Base-by-base conservation (phyloP, 257 asterid species). In the Solanum etuberosum region DNA sequence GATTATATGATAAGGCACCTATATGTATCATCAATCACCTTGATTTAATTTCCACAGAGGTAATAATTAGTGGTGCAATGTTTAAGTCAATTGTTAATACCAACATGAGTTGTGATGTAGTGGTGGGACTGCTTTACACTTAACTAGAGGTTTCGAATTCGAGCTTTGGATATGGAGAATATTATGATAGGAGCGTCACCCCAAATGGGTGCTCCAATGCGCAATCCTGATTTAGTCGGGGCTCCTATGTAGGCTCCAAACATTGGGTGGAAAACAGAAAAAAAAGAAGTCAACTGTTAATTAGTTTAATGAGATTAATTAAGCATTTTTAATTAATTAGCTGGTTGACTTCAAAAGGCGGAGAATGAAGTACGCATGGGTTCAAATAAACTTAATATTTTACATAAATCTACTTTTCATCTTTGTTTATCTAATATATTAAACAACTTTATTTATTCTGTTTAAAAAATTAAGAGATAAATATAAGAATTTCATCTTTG, bases 121-220 rank as follows among this genome's bases (percentile, higher is more conserved):
- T 38, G 9, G 8, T 1, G 10, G 7, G 3, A 7, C 9, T 5
- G 23, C 1, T 51, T 51, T 51, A 51, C 9, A 6, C 2, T 51
- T 16, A 51, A 51, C 16, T 1, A 51, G 23, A 16, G 3, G 9
- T 16, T 16, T 51, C 0, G 3, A 0, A 16, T 51, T 51, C 0
- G 23, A 16, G 0, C 21, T 48, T 0, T 51, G 23, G 3, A 0
- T 51, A 0, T 51, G 9, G 9, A 51, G 1, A 51, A 2, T 16
- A 51, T 51, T 0, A 0, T 16, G 0, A 16, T 16, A 9, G 0
- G 23, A 51, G 1, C 1, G 23, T 51, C 5, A 51, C 23, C 4
- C 23, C 0, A 51, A 2, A 51, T 16, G 23, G 23, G 21, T 51
- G 4, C 7, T 51, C 59, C 21, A 51, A 51, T 16, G 21, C 23